A percentile compares a stretch with the other conserved stretches of the same genome.
These are phyloP conservation scores for Acanthamoeba healyi DNA, from an alignment of 208 protist species.

Conservation along the genomic window DNA sequence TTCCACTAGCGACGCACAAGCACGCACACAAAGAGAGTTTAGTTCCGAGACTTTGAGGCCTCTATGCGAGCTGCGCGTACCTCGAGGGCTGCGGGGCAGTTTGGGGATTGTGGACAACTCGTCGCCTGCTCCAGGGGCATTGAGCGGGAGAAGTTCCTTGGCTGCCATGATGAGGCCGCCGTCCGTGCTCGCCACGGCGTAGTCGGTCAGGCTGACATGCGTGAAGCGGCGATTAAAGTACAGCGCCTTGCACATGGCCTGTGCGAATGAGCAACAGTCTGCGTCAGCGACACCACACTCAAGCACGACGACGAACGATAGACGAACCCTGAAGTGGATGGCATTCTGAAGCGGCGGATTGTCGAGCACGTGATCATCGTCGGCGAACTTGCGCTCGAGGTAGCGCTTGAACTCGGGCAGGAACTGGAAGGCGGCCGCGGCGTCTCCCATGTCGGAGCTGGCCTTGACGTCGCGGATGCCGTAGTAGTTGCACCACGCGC, in stretches of 20 bases:
- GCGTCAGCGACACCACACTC: too few species aligned
- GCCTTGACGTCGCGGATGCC: background rate
- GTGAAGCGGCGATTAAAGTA: background rate
- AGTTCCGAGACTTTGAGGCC: background rate
- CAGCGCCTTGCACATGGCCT: background rate
- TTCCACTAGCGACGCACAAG: background rate
- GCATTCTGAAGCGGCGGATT: conserved; percentile 24
- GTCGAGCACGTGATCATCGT: background rate
- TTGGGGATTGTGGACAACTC: background rate
- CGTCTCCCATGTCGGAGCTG: background rate
- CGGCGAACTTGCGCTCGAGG: background rate
- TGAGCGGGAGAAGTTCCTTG: background rate
- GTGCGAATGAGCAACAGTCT: background rate
- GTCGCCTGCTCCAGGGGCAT: background rate
- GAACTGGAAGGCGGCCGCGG: background rate
- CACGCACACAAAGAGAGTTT: background rate
- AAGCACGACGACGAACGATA: background rate
- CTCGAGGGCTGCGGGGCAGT: background rate
- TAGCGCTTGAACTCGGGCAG: conserved; percentile 1
- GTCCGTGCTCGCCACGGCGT: background rate
- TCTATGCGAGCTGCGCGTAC: too few species aligned
- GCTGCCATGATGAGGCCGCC: background rate
- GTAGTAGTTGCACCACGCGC: conserved; percentile 40
- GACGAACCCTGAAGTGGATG: background rate
- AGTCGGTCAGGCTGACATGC: background rate